These are phyloP conservation scores for Garcia nutans DNA, from an alignment of 345 rosid species.

Conservation along the genomic window DNA sequence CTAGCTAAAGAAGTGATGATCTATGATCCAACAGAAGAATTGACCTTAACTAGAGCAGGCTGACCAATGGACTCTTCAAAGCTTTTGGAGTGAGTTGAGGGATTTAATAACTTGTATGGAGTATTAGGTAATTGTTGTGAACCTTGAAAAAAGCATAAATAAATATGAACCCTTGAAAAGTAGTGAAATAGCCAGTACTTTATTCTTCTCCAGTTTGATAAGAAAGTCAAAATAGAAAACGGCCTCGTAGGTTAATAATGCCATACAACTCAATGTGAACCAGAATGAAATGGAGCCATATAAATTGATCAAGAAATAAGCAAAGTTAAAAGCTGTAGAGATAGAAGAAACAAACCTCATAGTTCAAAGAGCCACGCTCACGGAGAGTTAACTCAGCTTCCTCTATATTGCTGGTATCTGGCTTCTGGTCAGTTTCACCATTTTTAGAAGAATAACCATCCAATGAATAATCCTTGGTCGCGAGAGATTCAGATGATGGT, in stretches of 20 bases:
- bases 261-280: background rate
- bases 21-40: constrained; percentile 11
- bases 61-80: background rate
- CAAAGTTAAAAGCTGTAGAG: constrained; percentile 1
- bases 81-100: background rate
- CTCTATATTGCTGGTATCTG: constrained; percentile 61
- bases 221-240: background rate
- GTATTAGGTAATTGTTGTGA: background rate
- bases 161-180: background rate
- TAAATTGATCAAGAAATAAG: background rate
- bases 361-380: constrained; percentile 68
- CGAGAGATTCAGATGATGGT: constrained; percentile 45
- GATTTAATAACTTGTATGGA: background rate
- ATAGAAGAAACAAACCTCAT: constrained; percentile 52
- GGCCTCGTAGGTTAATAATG: background rate
- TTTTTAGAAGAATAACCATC: constrained; percentile 41
- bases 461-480: constrained; percentile 35
- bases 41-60: background rate
- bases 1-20: background rate
- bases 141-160: background rate
- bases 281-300: constrained; percentile 7
- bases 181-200: background rate
- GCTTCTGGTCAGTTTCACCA: constrained; percentile 42
- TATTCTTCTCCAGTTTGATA: background rate
- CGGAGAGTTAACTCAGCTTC: constrained; percentile 83